phyloP scores from a whole-genome alignment of 2,329 filamentous ascomycete species.

The Fusarium keratoplasticum region DNA sequence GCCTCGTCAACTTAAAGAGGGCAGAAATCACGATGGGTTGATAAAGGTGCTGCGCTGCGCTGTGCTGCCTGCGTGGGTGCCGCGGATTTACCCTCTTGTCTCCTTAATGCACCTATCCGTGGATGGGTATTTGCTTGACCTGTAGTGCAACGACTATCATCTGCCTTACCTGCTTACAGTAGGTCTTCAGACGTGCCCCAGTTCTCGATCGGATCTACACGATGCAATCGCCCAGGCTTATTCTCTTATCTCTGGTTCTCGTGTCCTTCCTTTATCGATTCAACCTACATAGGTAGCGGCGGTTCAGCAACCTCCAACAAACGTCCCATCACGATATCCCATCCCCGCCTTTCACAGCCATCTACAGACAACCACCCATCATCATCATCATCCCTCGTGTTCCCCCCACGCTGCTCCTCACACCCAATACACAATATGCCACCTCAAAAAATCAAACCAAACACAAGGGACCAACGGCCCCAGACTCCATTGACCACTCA shows the following conservation, averaged over 20 bases:
- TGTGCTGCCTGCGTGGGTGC: background rate
- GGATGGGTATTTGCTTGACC: background rate
- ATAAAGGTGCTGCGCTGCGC: background rate
- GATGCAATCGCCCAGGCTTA: background rate
- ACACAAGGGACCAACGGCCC: background rate
- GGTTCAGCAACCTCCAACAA: background rate
- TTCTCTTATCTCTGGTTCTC: background rate
- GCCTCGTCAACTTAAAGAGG: constrained; percentile 23
- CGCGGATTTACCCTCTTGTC: background rate
- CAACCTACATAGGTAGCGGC: background rate
- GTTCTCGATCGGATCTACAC: background rate
- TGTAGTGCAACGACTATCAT: background rate
- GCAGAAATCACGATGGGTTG: constrained; percentile 6
- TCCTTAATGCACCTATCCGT: background rate
- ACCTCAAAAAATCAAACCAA: background rate
- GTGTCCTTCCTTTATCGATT: background rate
- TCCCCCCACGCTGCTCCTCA: background rate
- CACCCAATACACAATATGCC: background rate
- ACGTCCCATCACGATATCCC: background rate
- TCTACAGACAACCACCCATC: background rate
- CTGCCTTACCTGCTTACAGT: background rate
- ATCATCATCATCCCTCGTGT: background rate
- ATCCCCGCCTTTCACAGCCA: background rate
- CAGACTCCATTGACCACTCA: constrained; percentile 11
- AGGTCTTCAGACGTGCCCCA: background rate